Base-by-base conservation (phyloP, 1,284 basidiomycete genomes). In the Apiotrichum mycotoxinovorans region DNA sequence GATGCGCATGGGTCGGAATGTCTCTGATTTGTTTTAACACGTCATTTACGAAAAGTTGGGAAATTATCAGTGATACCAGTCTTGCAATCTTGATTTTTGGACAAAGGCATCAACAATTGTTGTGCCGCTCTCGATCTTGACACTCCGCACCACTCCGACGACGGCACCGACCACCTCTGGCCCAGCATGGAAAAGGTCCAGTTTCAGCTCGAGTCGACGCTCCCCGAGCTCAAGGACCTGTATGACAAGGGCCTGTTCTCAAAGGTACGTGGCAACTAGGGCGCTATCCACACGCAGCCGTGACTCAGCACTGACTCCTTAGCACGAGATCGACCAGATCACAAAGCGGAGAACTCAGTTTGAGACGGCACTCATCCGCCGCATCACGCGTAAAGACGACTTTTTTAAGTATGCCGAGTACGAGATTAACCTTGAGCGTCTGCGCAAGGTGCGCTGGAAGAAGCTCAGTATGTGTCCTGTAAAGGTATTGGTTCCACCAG, bases 161-260 rank as follows among this genome's bases (percentile, higher is more conserved):
- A 10, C 37, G 17, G 14, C 11, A 8, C 17, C 12, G 4, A 33
- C 33, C 18, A 4, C 26, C 20, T 10, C 40, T 27, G 10, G 22
- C n/a, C 37, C 45, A 43, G 38, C 48, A 95, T 95, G 91, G 91
- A 96, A 82, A 84, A 91, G 64, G 92, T 96, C 0, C 89, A 95
- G 67, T 95, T 89, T 69, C 87, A 94, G 79, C 89, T 95, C 74
- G 93, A 96, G 85, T 87, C 91, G 80, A 94, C 94, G 84, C 88
- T 96, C 82, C 85, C 88, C 55, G 93, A 97, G 85, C 87, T 98
- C 68, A 93, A 92, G 78, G 91, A 96, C 78, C 82, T 97, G 25
- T 86, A 90, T 64, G 85, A 92, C 67, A 91, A 89, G 78, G 84
- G 84, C 60, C 79, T 97, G 56, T 97, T 98, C 76, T 86, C 88